Evolutionary conservation across 2,329 filamentous ascomycete genomes (phyloP).

Genomic region (Furcasterigmium sp.): DNA sequence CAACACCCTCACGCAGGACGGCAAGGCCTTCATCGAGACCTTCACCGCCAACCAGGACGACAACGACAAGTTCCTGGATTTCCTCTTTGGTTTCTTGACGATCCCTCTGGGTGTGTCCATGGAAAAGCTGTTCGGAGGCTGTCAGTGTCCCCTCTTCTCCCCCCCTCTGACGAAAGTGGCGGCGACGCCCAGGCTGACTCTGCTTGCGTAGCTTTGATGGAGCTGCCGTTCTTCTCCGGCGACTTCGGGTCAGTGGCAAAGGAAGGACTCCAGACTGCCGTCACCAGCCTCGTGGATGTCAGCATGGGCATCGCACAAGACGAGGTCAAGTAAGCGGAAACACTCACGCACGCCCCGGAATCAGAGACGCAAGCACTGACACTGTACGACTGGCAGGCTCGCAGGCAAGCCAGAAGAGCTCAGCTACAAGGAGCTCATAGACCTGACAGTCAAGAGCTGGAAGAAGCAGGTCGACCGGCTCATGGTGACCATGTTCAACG

Average conservation of each 20-base stretch:
- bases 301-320: not conserved
- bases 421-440: not conserved
- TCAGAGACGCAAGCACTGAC: no score
- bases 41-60: slow-evolving; percentile 1
- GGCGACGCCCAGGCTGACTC: not conserved
- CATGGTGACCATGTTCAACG: not conserved
- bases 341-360: no score
- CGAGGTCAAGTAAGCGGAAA: not conserved
- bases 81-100: not conserved
- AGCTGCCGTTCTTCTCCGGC: not conserved
- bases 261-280: not conserved
- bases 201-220: not conserved
- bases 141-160: not conserved
- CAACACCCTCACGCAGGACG: not conserved
- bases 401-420: not conserved
- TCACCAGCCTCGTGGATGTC: not conserved
- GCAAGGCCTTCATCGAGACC: not conserved
- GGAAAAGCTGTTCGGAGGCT: not conserved
- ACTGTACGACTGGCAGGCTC: not conserved
- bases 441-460: not conserved
- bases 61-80: not conserved
- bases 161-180: no score
- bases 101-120: not conserved
- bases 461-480: not conserved
- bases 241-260: not conserved